These are phyloP conservation scores for Oryza coarctata DNA, from an alignment of 176 grass and related monocot genomes.

Conservation along the genomic window DNA sequence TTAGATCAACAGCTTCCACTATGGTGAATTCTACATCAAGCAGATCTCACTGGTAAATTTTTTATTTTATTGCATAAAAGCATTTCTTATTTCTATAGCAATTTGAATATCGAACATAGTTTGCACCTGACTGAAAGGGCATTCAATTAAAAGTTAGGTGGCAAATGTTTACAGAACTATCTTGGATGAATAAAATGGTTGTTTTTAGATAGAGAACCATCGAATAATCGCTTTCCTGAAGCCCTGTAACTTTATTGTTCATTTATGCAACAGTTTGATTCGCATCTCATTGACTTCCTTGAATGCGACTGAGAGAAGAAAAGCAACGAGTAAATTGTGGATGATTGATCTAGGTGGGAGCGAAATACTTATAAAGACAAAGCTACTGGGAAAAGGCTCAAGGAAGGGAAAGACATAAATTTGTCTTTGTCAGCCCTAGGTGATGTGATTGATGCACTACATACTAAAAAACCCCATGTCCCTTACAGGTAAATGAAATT, in stretches of 20 bases:
- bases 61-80: slow-evolving; percentile 35
- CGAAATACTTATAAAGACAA: slow-evolving; percentile 89
- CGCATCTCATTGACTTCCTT: slow-evolving; percentile 73
- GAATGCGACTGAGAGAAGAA: slow-evolving; percentile 62
- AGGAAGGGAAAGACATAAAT: slow-evolving; percentile 99
- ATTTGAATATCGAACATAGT: background rate
- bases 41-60: slow-evolving; percentile 91
- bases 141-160: slow-evolving; percentile 9
- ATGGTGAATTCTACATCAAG: slow-evolving; percentile 90
- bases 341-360: slow-evolving; percentile 98
- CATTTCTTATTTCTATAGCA: background rate
- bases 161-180: slow-evolving; percentile 22
- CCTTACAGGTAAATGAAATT: slow-evolving; percentile 73
- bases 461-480: slow-evolving; percentile 75
- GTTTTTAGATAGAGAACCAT: slow-evolving; percentile 16
- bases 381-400: slow-evolving; percentile 87
- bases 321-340: slow-evolving; percentile 84
- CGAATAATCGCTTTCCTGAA: slow-evolving; percentile 22
- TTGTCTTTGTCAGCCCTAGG: slow-evolving; percentile 93
- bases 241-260: slow-evolving; percentile 23
- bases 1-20: slow-evolving; percentile 86
- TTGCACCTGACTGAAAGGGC: slow-evolving; percentile 12
- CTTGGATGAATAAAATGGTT: background rate
- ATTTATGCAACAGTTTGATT: slow-evolving; percentile 77
- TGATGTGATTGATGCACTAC: slow-evolving; percentile 90